A percentile compares a stretch with the other conserved stretches of the same genome.
Conservation (phyloP, 2,329 filamentous ascomycete genomes). For the Neospermospora avenae region DNA sequence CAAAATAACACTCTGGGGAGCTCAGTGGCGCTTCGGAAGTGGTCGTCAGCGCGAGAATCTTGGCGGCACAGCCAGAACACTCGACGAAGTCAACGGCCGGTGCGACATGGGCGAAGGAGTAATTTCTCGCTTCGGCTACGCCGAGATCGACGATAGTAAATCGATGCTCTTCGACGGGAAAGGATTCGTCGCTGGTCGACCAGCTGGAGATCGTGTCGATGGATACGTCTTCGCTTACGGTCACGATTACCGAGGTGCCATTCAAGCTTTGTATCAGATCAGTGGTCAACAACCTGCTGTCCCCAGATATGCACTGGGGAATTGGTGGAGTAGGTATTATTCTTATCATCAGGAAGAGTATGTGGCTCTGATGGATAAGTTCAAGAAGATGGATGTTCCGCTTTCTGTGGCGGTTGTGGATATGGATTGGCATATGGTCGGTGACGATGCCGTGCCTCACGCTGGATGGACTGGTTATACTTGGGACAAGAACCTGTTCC, state of each 20-base stretch:
- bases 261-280: constrained; percentile 52
- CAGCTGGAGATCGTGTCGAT: constrained; percentile 48
- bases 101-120: constrained; percentile 49
- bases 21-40: constrained; percentile 52
- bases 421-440: constrained; percentile 64
- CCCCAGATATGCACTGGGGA: constrained; percentile 57
- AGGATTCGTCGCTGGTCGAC: constrained; percentile 49
- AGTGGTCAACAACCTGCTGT: constrained; percentile 54
- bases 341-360: constrained; percentile 55
- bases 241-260: constrained; percentile 51
- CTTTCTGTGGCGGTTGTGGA: constrained; percentile 59
- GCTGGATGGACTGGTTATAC: constrained; percentile 57
- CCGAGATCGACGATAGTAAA: constrained; percentile 50
- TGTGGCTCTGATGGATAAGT: constrained; percentile 53
- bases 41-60: constrained; percentile 38
- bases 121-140: constrained; percentile 48
- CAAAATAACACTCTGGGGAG: constrained; percentile 37
- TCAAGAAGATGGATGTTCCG: constrained; percentile 49
- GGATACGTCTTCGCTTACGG: constrained; percentile 60
- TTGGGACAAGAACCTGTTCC: constrained; percentile 57
- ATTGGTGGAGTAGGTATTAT: constrained; percentile 65
- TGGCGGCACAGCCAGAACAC: constrained; percentile 48
- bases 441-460: constrained; percentile 43
- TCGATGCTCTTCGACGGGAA: constrained; percentile 54
- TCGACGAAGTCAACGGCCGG: constrained; percentile 52